Evolutionary conservation across 23 red algal genomes (phyloP), one percentile per base, ranked within the genome.

Genomic region (Gracilaria domingensis): DNA sequence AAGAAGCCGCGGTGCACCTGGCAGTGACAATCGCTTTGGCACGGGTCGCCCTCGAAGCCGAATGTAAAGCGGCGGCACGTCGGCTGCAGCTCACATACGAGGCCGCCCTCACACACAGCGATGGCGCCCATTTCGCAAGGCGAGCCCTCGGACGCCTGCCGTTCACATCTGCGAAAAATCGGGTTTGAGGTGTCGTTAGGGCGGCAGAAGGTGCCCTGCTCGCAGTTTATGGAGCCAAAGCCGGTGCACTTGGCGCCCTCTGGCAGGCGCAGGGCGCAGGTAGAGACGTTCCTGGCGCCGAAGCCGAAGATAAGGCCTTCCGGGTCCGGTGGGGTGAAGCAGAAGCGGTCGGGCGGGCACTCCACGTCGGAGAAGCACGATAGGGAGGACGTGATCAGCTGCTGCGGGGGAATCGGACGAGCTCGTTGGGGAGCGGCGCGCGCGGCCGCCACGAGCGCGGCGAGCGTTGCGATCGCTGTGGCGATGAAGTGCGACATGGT

Each of bases 21-120:
- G 55, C 77, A 81, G 1, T 81, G 51, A 5, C 28, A 48, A 12
- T 58, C 48, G 26, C 1, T 38, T 35, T 59, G 5, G 21, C 77
- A 81, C n/a, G 40, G 40, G 48, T 81, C 77, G 1, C 77, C 77
- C 16, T 21, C 77, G 29, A 56, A 6, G 0, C 77, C 77, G 77
- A 59, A 57, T 8, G 26, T 48, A 48, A 39, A 37, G 1, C 48
- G 33, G 2, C 77, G 77, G 14, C 49, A 81, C 48, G 2, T 61
- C 1, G 28, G 48, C 32, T 61, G 4, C 0, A 81, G 6, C 30
- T 58, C 28, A 34, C 51, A 81, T 39, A 13, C 40, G 34, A 56
- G 77, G 21, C 26, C 51, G 2, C 48, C 12, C 34, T 61, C 26
- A 61, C 77, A 81, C n/a, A n/a, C n/a, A 2, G 18, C 6, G 2